phyloP scores from a whole-genome alignment of 805 yeast species.

The Candida glaebosa region DNA sequence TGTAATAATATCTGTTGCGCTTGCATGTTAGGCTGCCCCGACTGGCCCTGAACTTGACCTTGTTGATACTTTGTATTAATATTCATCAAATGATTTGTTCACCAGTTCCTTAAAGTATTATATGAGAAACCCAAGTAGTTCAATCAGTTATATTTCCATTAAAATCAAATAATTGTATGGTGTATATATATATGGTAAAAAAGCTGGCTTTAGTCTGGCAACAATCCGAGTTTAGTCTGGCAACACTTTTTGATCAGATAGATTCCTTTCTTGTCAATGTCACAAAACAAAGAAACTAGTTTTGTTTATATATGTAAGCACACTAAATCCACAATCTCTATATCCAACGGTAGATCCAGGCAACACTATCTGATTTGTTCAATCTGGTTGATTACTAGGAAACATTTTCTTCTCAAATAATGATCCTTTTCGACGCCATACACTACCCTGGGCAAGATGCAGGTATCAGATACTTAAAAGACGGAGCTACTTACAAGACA shows the following conservation, averaged over 20 bases:
- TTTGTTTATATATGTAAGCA: background rate
- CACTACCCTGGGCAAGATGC: background rate
- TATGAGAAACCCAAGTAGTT: background rate
- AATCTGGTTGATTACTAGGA: background rate
- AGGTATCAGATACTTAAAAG: background rate
- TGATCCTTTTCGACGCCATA: background rate
- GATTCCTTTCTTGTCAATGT: no score
- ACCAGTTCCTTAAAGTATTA: background rate
- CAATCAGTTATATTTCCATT: no score
- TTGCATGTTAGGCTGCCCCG: slow-evolving; percentile 30
- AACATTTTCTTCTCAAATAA: background rate
- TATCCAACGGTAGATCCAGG: background rate
- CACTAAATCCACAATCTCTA: background rate
- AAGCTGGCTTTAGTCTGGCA: no score
- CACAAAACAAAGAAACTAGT: background rate
- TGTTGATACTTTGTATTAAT: slow-evolving; percentile 38
- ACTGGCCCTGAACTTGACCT: slow-evolving; percentile 24
- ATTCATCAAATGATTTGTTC: slow-evolving; percentile 28
- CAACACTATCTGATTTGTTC: background rate
- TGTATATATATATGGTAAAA: no score
- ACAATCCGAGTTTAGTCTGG: no score
- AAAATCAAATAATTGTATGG: no score
- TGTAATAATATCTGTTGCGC: slow-evolving; percentile 42
- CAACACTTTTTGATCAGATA: no score
- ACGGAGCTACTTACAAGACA: slow-evolving; percentile 9